phyloP scores from a whole-genome alignment of 108 stramenopile genomes.

The Poteriospumella lacustris region DNA sequence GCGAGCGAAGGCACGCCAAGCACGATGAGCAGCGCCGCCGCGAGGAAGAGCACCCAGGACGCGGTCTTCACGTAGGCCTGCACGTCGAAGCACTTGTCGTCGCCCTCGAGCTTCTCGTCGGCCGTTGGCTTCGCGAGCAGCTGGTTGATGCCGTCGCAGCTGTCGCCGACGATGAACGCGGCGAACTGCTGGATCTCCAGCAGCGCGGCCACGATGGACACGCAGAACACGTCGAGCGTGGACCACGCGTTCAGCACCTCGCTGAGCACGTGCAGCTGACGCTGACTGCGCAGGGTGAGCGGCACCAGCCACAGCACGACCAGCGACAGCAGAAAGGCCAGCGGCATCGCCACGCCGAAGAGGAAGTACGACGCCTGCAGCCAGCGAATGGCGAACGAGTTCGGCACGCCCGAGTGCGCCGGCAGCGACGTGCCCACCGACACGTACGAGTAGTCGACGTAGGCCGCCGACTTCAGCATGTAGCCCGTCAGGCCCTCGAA shows the following conservation, averaged over 20 bases:
- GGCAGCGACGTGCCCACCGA: constrained; percentile 67
- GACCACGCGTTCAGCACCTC: constrained; percentile 61
- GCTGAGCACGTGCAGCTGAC: constrained; percentile 60
- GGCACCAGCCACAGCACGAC: constrained; percentile 63
- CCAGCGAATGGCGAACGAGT: constrained; percentile 55
- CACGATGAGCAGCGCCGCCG: not conserved
- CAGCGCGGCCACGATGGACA: constrained; percentile 3
- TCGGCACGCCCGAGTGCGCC: constrained; percentile 31
- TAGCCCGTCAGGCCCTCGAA: constrained; percentile 74
- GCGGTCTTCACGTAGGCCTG: not conserved
- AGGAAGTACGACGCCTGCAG: constrained; percentile 71
- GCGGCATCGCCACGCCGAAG: constrained; percentile 72
- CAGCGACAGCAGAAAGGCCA: constrained; percentile 60
- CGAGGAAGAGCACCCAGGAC: not conserved
- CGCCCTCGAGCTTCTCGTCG: constrained; percentile 16
- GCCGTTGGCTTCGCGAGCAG: not conserved
- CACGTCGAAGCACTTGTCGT: constrained; percentile 25
- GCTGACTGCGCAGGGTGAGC: constrained; percentile 55
- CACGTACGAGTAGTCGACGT: constrained; percentile 60
- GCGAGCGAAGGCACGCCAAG: not conserved
- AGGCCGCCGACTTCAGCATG: constrained; percentile 53
- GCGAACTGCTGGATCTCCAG: constrained; percentile 37
- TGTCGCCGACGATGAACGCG: constrained; percentile 34
- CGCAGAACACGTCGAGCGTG: constrained; percentile 17
- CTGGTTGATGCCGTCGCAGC: constrained; percentile 31